Evolutionary conservation across 139 green algal species (phyloP), one percentile per base, ranked within the genome.

Genomic region (Microglena sp.): DNA sequence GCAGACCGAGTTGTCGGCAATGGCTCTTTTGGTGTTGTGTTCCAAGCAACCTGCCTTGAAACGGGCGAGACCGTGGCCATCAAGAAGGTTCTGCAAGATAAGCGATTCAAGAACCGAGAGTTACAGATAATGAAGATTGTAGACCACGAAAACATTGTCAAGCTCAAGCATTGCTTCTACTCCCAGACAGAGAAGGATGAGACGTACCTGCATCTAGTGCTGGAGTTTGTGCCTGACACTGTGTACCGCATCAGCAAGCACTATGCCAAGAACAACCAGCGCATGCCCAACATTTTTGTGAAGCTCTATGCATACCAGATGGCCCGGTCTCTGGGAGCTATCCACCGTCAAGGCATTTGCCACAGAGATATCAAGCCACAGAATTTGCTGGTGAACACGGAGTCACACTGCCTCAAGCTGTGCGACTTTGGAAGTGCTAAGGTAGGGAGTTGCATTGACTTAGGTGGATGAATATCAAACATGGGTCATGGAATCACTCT

Each of bases 31-130:
- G 94, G 94, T 15, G 92, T 97, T 2, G 94, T 99, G 18, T 98
- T 93, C 63, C 85, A 98, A 79, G 92, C 90, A 6, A 88, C 75
- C 4, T 95, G 93, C 81, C 36, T 97, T 31, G 93, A 98, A 80
- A 98, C 88, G 29, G 83, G 82, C 28, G 88, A 98, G 64, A 93
- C 82, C 72, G 92, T 99, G 33, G 94, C 94, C 4, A 98, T 99
- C 66, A 99, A 99, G 81, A 99, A 98, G 79, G 94, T 99, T 59
- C 78, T 99, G 70, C 94, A 98, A 77, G 94, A 99, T 76, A 96
- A 95, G 84, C 84, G 94, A 3, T 99, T 98, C 83, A 99, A 99
- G 78, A 99, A 99, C 81, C 71, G 94, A 4, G 94, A 99, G 87
- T 83, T 99, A 77, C 84, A 94, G 77, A 98, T 99, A 70, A 98